Conservation (phyloP, 1,139 yeast genomes). For the Debaryomyces udenii region DNA sequence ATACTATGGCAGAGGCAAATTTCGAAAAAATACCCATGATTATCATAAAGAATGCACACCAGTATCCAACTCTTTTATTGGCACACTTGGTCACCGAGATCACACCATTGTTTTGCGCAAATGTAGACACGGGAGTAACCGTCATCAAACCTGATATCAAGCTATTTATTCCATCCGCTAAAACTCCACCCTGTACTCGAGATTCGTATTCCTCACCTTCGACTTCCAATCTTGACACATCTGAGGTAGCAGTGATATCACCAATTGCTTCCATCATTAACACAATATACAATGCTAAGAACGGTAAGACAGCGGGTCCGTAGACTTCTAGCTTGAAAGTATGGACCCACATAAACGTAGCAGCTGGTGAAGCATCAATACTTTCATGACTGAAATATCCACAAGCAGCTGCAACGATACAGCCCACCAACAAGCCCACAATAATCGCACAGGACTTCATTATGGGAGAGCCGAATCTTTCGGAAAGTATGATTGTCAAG, state of each 20-base stretch:
- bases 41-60: slow-evolving; percentile 82
- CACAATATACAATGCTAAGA: slow-evolving; percentile 77
- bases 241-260: slow-evolving; percentile 90
- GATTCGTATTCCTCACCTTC: slow-evolving; percentile 81
- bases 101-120: slow-evolving; percentile 94
- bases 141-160: slow-evolving; percentile 73
- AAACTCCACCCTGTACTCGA: slow-evolving; percentile 87
- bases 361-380: slow-evolving; percentile 77
- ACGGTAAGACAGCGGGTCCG: slow-evolving; percentile 83
- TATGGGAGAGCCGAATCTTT: slow-evolving; percentile 91
- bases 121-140: slow-evolving; percentile 81
- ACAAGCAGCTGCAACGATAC: slow-evolving; percentile 89
- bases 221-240: slow-evolving; percentile 81
- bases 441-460: slow-evolving; percentile 93
- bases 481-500: slow-evolving; percentile 70
- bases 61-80: slow-evolving; percentile 80
- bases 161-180: slow-evolving; percentile 80
- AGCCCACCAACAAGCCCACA: slow-evolving; percentile 79
- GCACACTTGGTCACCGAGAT: slow-evolving; percentile 91
- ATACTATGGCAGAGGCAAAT: slow-evolving; percentile 84
- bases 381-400: slow-evolving; percentile 66
- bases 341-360: slow-evolving; percentile 83
- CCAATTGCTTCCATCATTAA: slow-evolving; percentile 92
- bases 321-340: slow-evolving; percentile 75
- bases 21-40: slow-evolving; percentile 87